Evolutionary conservation across 164 flowering plant species (phyloP), one percentile per base, ranked within the genome.

Genomic region (Platanus orientalis): DNA sequence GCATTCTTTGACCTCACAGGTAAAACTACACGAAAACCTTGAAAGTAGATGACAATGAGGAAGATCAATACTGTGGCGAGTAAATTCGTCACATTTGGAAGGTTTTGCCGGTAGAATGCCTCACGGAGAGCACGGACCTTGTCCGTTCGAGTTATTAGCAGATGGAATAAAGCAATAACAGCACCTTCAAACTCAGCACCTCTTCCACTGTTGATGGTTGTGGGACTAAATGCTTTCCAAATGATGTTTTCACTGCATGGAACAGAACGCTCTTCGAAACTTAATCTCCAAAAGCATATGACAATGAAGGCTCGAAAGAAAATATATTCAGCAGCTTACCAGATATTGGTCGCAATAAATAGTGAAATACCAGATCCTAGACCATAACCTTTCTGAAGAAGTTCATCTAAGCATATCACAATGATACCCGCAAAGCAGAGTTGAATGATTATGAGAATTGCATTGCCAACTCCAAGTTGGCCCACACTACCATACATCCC

Each of bases 1-100:
- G 85, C 81, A 71, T 75, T 79, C 72, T 75, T 77, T 13, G 83
- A 79, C 70, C 85, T 73, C 47, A 79, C 83, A n/a, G 85, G 85
- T 51, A 81, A 70, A 64, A 79, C 83, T 34, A 81, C 81, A 34
- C 81, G 79, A 69, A 80, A 77, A 16, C 83, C 83, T 80, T 80
- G 84, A 72, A 80, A 78, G 69, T 80, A 80, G 26, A 78, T 74
- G 11, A 79, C 83, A 45, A 79, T 75, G 10, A 79, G 74, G 73
- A 79, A 79, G 42, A 79, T 56, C 64, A 80, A 69, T 30, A 78
- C 76, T 1, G 84, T 78, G 1, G 84, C 84, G 10, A 80, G 80
- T 57, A 77, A 62, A 50, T 77, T 79, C 28, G 79, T 75, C 59
- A 79, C 77, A 24, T 77, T 79, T 40, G 81, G 84, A 39, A 80